These are phyloP conservation scores for Fusarium verrucosum DNA, from an alignment of 2,329 filamentous ascomycete species.

Conservation along the genomic window DNA sequence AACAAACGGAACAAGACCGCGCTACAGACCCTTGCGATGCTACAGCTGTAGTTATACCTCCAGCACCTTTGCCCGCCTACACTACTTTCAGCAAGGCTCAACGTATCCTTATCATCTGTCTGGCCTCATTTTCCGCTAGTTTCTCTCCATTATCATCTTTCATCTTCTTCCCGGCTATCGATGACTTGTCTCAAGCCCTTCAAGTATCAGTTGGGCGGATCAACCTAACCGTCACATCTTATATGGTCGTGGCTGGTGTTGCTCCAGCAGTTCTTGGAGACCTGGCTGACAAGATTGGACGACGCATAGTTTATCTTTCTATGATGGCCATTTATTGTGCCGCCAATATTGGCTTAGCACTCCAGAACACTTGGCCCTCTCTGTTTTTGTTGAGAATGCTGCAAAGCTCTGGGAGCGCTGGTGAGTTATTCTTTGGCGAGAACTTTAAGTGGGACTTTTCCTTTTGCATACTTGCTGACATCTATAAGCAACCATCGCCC, in stretches of 20 bases:
- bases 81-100: no score
- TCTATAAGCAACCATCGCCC: no score
- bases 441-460: no score
- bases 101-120: no score
- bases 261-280: not conserved
- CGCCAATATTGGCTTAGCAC: not conserved
- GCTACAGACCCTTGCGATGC: no score
- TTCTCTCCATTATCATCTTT: not conserved
- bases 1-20: no score
- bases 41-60: no score
- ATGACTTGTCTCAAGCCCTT: conserved; percentile 55
- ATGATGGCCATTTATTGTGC: not conserved
- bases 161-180: conserved; percentile 61
- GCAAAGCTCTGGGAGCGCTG: not conserved
- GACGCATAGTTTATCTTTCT: not conserved
- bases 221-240: conserved; percentile 57
- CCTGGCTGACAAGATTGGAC: not conserved
- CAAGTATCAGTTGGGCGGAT: conserved; percentile 52
- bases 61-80: no score
- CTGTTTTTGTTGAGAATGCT: not conserved
- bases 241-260: conserved; percentile 50
- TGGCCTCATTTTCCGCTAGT: not conserved
- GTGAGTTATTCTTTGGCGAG: no score
- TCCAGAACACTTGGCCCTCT: not conserved
- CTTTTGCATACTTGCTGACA: not conserved